Conservation (phyloP, 495 filamentous ascomycete genomes). For the Podospora sp. region DNA sequence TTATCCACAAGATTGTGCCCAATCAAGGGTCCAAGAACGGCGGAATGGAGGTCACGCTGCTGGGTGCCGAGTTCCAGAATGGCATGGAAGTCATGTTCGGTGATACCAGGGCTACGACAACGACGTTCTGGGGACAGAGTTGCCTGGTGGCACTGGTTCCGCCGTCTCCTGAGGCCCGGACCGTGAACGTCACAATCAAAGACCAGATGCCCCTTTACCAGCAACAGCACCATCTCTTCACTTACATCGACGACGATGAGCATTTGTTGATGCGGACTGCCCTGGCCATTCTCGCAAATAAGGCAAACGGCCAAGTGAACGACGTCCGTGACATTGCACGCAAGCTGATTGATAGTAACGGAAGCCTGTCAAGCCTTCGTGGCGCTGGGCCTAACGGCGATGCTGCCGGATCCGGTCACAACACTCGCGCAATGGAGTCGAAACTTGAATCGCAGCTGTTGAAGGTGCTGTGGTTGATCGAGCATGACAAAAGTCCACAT, state of each 20-base stretch:
- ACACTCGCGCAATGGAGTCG: conserved; percentile 6
- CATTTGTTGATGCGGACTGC: conserved; percentile 68
- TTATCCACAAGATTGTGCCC: conserved; percentile 69
- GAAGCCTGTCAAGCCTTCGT: conserved; percentile 13
- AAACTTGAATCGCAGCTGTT: conserved; percentile 70
- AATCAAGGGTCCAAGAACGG: conserved; percentile 78
- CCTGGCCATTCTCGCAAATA: conserved; percentile 58
- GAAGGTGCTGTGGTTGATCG: conserved; percentile 73
- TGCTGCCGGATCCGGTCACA: background rate
- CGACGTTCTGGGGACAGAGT: conserved; percentile 79
- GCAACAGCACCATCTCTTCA: conserved; percentile 61
- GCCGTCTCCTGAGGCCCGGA: conserved; percentile 67
- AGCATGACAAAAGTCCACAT: conserved; percentile 72
- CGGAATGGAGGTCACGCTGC: conserved; percentile 80
- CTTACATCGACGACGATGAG: conserved; percentile 79
- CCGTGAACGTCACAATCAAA: conserved; percentile 75
- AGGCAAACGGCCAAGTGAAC: conserved; percentile 55
- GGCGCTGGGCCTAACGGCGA: conserved; percentile 27
- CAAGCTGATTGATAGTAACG: conserved; percentile 48
- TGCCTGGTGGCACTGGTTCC: conserved; percentile 85
- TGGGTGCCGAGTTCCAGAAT: conserved; percentile 77
- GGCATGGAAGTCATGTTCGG: conserved; percentile 89
- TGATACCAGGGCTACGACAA: conserved; percentile 72
- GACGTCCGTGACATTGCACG: conserved; percentile 57
- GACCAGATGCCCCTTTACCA: conserved; percentile 45